phyloP scores from a whole-genome alignment of 306 rosid species.

The Cucurbita argyrosperma region DNA sequence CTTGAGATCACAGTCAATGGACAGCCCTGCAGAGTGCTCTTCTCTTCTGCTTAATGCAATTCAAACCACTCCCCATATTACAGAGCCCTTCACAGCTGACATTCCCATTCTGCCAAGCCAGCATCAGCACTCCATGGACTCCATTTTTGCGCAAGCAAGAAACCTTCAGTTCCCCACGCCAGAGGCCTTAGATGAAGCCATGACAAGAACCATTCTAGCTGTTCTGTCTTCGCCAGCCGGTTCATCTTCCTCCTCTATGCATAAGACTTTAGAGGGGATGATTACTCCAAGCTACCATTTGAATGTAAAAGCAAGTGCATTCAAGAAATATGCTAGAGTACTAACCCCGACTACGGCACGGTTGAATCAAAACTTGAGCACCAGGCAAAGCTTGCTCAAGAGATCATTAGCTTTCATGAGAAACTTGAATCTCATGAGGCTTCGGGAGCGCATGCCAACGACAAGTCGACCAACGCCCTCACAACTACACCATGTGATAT shows the following conservation, averaged over 20 bases:
- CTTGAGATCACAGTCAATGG: conserved; percentile 55
- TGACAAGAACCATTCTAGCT: conserved; percentile 44
- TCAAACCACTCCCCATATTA: too few species aligned
- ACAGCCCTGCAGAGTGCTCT: conserved; percentile 50
- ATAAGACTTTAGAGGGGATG: not conserved
- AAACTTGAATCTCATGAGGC: conserved; percentile 29
- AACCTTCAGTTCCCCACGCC: conserved; percentile 27
- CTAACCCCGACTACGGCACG: conserved; percentile 12
- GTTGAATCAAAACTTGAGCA: conserved; percentile 7
- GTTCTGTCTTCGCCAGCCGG: conserved; percentile 29
- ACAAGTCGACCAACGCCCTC: conserved; percentile 29
- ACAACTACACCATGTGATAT: conserved; percentile 65
- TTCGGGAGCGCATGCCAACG: conserved; percentile 29
- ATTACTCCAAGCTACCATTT: not conserved
- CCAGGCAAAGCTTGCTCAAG: conserved; percentile 32
- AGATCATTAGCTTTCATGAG: conserved; percentile 44
- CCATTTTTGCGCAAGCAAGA: conserved; percentile 19
- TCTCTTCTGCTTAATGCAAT: conserved; percentile 19
- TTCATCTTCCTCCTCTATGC: conserved; percentile 20
- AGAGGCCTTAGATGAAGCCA: conserved; percentile 35
- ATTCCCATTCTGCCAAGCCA: conserved; percentile 17
- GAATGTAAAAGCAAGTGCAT: conserved; percentile 27
- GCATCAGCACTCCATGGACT: conserved; percentile 32
- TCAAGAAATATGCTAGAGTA: conserved; percentile 24
- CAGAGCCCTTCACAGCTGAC: conserved; percentile 12